Evolutionary conservation across 108 stramenopile species (phyloP), one percentile per base, ranked within the genome.

Genomic region (Skeletonema tropicum): DNA sequence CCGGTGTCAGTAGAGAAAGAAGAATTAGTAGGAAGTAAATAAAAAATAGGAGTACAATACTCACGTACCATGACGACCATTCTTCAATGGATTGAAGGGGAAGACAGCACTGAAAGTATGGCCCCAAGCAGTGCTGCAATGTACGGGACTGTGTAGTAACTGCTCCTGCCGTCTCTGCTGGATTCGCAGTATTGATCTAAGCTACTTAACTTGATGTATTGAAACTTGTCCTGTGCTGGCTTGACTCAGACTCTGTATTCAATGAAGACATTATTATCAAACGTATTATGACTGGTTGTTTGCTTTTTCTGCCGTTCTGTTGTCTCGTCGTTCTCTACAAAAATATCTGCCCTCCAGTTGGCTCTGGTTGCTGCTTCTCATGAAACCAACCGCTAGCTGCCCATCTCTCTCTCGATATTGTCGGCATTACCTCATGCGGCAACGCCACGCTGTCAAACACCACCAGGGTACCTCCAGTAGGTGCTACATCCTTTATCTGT

Each of bases 351-450:
- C 49, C 49, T 8, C 49, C 49, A 61, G n/a, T 61, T 67, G 66
- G 52, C 31, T 55, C 55, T 67, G 49, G 52, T 70, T 83, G 83
- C 41, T 83, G 83, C 55, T 83, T 75, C 68, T 90, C 87, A 68
- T 90, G 90, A 26, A 87, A 85, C 90, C 90, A 90, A 0, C 90
- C 90, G 49, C 66, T 67, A 15, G 69, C 55, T 2, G 86, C 90
- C 77, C 80, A 87, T 19, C 90, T 81, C 36, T 86, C 86, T 33
- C 87, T 42, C 3, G 69, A 58, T 30, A 49, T 65, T 19, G 86
- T 84, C 7, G 82, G 70, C 52, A 88, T 45, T 11, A 90, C 90
- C 71, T 88, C 87, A 62, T 90, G 90, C 1, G 90, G 90, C 14
- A 90, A 63, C 6, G 86, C 60, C 13, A 90, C 90, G 38, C 77